These are phyloP conservation scores for Hyaloscypha bicolor DNA, from an alignment of 495 filamentous ascomycete species.

Conservation along the genomic window DNA sequence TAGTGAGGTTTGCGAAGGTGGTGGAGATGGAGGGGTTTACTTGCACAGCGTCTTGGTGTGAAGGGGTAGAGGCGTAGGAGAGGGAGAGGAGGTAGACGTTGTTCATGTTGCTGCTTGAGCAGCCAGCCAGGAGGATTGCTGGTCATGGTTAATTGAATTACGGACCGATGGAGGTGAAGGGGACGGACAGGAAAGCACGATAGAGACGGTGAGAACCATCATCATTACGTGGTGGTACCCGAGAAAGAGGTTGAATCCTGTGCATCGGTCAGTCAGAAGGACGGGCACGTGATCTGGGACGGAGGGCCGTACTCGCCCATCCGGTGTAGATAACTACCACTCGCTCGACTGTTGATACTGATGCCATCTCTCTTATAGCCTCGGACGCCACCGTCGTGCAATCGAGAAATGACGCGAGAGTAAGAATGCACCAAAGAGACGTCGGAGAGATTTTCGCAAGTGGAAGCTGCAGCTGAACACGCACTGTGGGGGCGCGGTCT, in stretches of 20 bases:
- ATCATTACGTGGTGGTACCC: conserved; percentile 98
- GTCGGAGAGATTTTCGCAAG: not conserved
- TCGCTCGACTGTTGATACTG: too few species aligned
- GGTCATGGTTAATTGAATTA: not conserved
- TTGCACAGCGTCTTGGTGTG: not conserved
- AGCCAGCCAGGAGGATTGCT: conserved; percentile 44
- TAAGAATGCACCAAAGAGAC: not conserved
- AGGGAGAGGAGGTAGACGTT: conserved; percentile 75
- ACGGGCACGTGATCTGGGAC: not conserved
- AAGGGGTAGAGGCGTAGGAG: conserved; percentile 49
- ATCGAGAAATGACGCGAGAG: not conserved
- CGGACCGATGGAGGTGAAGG: not conserved
- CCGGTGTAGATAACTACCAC: too few species aligned
- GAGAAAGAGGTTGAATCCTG: conserved; percentile 85
- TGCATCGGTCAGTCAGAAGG: not conserved
- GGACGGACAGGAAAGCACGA: conserved; percentile 80
- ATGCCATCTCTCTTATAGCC: too few species aligned
- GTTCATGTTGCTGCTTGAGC: conserved; percentile 72
- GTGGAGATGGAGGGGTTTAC: not conserved
- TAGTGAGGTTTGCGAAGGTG: not conserved
- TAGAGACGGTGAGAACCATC: conserved; percentile 88
- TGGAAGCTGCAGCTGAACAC: not conserved
- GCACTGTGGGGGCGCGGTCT: not conserved
- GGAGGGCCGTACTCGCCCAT: not conserved
- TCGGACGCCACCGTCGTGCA: too few species aligned